A percentile compares a stretch with the other conserved stretches of the same genome.
phyloP scores from a whole-genome alignment of 108 stramenopile genomes.

The Bacterosira constricta region DNA sequence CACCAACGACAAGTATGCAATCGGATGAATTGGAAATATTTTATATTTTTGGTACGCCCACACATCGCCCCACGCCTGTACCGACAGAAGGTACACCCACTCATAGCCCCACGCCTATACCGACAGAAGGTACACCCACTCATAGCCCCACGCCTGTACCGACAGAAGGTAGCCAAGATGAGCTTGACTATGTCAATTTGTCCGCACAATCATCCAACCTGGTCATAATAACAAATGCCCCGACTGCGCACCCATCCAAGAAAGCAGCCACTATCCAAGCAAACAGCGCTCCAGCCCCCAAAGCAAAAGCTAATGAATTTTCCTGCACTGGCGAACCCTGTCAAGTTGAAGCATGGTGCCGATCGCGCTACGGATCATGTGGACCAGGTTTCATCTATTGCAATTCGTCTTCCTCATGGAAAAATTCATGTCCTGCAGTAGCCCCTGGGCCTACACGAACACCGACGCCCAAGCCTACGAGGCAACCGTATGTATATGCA shows the following conservation, averaged over 20 bases:
- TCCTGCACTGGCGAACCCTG: slow-evolving; percentile 8
- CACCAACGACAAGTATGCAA: too few species aligned
- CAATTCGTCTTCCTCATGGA: not conserved
- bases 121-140: too few species aligned
- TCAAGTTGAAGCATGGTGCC: not conserved
- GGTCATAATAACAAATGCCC: not conserved
- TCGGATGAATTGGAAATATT: too few species aligned
- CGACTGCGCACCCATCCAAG: not conserved
- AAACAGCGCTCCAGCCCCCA: not conserved
- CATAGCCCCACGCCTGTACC: too few species aligned
- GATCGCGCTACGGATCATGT: not conserved
- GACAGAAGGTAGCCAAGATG: too few species aligned
- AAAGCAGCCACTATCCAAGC: not conserved
- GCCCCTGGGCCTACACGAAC: not conserved
- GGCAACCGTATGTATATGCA: not conserved
- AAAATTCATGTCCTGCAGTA: slow-evolving; percentile 5
- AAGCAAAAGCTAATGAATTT: not conserved
- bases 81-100: too few species aligned
- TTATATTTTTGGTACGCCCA: too few species aligned
- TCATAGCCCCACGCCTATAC: too few species aligned
- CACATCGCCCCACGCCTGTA: too few species aligned
- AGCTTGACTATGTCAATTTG: too few species aligned
- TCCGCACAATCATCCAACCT: too few species aligned
- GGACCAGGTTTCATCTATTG: slow-evolving; percentile 4
- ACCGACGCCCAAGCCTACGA: not conserved